Evolutionary conservation across 257 asterid genomes (phyloP).

Genomic region (Solanum rostratum): DNA sequence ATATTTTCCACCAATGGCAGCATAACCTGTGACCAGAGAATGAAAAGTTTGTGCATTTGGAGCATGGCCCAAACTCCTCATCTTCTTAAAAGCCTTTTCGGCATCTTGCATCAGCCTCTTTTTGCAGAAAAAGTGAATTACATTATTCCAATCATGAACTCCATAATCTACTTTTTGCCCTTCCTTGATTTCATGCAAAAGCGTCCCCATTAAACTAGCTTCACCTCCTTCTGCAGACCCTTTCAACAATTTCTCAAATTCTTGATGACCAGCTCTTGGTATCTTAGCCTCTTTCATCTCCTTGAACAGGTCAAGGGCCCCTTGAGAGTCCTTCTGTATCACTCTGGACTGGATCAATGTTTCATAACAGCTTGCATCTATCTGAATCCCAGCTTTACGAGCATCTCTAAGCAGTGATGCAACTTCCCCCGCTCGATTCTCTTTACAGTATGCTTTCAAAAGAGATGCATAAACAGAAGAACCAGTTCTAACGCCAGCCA

Average conservation of each 20-base stretch:
- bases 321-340: constrained; percentile 54
- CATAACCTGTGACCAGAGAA: constrained; percentile 79
- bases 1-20: constrained; percentile 76
- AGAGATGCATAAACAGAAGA: constrained; percentile 71
- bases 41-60: constrained; percentile 91
- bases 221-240: constrained; percentile 26
- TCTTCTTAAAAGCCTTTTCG: constrained; percentile 83
- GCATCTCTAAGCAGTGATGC: constrained; percentile 72
- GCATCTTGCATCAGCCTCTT: constrained; percentile 85
- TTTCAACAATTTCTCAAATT: constrained; percentile 25
- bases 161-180: constrained; percentile 54
- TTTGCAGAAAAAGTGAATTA: constrained; percentile 87
- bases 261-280: constrained; percentile 34
- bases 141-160: constrained; percentile 86
- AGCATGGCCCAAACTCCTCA: constrained; percentile 60
- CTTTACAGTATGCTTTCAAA: constrained; percentile 58
- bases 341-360: constrained; percentile 49
- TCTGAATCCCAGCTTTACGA: constrained; percentile 68
- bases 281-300: constrained; percentile 87
- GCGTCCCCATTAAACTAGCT: constrained; percentile 50
- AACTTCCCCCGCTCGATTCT: constrained; percentile 46
- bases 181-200: constrained; percentile 70
- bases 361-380: constrained; percentile 67
- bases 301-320: constrained; percentile 67
- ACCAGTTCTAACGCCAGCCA: constrained; percentile 64